Conservation (phyloP, 495 filamentous ascomycete genomes). For the Penicillium silybi region DNA sequence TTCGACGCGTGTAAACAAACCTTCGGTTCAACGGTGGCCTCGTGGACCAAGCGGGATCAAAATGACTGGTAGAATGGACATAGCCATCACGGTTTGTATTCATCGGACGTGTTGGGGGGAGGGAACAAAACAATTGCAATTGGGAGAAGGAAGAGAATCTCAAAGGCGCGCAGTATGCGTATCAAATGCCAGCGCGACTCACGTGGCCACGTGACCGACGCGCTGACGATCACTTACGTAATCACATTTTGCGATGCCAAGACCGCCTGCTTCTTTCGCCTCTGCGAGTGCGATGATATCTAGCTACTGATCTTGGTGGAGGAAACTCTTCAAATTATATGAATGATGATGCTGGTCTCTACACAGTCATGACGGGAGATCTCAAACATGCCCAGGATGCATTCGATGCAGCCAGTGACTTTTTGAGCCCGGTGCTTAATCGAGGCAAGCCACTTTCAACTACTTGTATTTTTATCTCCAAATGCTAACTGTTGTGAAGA, state of each 20-base stretch:
- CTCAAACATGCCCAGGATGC: slow-evolving; percentile 18
- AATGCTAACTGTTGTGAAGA: slow-evolving; percentile 37
- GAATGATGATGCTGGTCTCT: neutral
- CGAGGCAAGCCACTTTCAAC: slow-evolving; percentile 35
- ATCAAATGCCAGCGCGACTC: slow-evolving; percentile 9
- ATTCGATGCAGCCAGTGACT: slow-evolving; percentile 37
- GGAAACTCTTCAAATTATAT: neutral
- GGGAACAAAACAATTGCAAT: slow-evolving; percentile 20
- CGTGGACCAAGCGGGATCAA: slow-evolving; percentile 7
- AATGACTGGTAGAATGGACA: slow-evolving; percentile 1
- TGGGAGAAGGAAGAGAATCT: slow-evolving; percentile 17
- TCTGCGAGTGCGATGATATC: neutral
- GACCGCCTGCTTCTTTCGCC: slow-evolving; percentile 1
- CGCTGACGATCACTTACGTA: slow-evolving; percentile 1
- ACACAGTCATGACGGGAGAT: slow-evolving; percentile 28
- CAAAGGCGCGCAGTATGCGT: slow-evolving; percentile 2
- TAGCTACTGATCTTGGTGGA: neutral
- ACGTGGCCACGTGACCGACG: slow-evolving; percentile 21
- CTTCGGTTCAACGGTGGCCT: slow-evolving; percentile 20
- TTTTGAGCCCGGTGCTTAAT: slow-evolving; percentile 41
- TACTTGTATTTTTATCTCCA: neutral
- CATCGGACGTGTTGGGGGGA: slow-evolving; percentile 1
- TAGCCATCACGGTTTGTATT: neutral
- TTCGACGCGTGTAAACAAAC: slow-evolving; percentile 16
- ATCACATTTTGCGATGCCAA: slow-evolving; percentile 3